These are phyloP conservation scores for Balamuthia mandrillaris DNA, from an alignment of 208 protist genomes.

Conservation along the genomic window DNA sequence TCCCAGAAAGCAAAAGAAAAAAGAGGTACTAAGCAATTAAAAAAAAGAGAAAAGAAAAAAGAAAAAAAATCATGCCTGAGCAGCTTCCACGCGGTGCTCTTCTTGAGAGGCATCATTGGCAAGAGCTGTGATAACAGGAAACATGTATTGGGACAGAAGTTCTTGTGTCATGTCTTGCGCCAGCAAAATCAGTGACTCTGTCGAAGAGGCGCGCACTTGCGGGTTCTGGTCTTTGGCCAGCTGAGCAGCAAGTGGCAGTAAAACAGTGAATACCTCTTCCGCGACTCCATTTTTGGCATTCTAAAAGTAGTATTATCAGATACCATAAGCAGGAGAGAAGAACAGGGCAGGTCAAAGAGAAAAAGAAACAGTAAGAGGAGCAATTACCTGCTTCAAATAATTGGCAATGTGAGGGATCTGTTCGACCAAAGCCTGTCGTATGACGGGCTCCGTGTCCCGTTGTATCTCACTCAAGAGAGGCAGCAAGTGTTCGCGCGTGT, in stretches of 20 bases:
- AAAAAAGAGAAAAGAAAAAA: no score
- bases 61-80: background rate
- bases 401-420: constrained; percentile 7
- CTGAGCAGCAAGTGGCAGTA: background rate
- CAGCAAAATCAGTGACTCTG: background rate
- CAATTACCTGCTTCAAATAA: background rate
- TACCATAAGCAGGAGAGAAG: no score
- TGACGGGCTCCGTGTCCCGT: background rate
- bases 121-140: background rate
- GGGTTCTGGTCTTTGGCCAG: background rate
- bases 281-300: background rate
- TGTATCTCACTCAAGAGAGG: constrained; percentile 7
- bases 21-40: no score
- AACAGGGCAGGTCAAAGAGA: background rate
- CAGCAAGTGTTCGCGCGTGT: background rate
- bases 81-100: background rate
- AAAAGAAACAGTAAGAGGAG: background rate
- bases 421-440: background rate
- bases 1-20: no score
- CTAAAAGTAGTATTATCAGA: background rate
- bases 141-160: background rate
- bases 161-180: background rate
- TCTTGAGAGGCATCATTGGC: background rate
- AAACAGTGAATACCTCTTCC: background rate
- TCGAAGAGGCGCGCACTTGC: background rate